Evolutionary conservation across 2,329 filamentous ascomycete species (phyloP), one percentile per base, ranked within the genome.

Genomic region (Sporothrix globosa): DNA sequence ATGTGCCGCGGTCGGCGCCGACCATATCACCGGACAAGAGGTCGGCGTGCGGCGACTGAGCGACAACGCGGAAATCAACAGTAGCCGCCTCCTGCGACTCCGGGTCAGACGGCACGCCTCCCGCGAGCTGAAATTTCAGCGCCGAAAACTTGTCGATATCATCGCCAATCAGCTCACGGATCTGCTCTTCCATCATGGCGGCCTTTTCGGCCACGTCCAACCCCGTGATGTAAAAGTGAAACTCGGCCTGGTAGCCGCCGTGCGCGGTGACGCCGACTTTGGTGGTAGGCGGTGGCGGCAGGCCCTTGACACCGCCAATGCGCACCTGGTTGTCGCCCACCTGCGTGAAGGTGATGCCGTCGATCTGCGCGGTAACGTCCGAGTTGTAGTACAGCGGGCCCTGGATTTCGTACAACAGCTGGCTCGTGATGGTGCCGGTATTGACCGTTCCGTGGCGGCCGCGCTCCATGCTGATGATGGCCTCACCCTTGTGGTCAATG

Each of bases 291-390:
- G 78, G 78, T 14, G 78, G 75, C 7, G 76, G 77, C 24, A 74
- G 69, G 7, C 77, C 78, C 71, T 77, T 78, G 71, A 80, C 76
- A 5, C 79, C 78, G 1, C 74, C 74, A 9, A 80, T 74, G 44
- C 73, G 75, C 9, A 80, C 78, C 19, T 76, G 74, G 69, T 76
- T 76, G 72, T 75, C 74, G 72, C 73, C 78, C 24, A 76, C 61
- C 74, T 86, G 82, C 72, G 85, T 83, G 75, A 88, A 86, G 60
- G 56, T 70, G 52, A 75, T 75, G 68, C 70, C 76, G n/a, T 77
- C 75, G 34, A 79, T 72, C 30, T 74, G 72, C n/a, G 77, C 78
- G 0, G 76, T 78, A 13, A 80, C 78, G 73, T 79, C 78, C 39
- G 74, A 76, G 72, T 75, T 76, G 72, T 75, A 79, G 71, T 80